Evolutionary conservation across 306 rosid species (phyloP).

Genomic region (Astragalus membranaceus): DNA sequence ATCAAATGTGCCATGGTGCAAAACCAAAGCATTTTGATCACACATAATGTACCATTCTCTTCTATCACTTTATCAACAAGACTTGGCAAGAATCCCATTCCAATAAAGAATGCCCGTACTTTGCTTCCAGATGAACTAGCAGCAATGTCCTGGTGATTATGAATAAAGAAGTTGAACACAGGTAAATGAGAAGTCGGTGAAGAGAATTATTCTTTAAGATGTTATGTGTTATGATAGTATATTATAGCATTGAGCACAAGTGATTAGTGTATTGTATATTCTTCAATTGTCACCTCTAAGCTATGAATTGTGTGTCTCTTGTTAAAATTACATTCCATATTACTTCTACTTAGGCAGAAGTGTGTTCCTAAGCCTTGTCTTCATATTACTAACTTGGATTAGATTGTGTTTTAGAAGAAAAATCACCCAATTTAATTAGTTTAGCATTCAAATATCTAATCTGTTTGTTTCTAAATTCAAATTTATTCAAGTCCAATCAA

Average conservation of each 20-base stretch:
- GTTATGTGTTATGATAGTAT: background rate
- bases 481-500: background rate
- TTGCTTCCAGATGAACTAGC: constrained; percentile 82
- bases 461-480: background rate
- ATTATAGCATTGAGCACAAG: background rate
- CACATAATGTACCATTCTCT: constrained; percentile 64
- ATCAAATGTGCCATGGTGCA: constrained; percentile 6
- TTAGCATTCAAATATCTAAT: background rate
- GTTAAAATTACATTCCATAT: background rate
- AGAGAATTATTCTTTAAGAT: background rate
- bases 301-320: background rate
- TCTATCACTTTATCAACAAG: constrained; percentile 72
- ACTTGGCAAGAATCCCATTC: constrained; percentile 79
- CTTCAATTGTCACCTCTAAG: background rate
- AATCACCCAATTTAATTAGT: background rate
- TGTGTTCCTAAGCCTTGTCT: background rate
- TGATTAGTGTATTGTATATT: background rate
- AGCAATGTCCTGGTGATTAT: constrained; percentile 40
- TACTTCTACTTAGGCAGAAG: background rate
- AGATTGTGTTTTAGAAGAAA: background rate
- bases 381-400: background rate
- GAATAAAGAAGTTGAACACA: constrained; percentile 6
- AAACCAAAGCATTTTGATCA: constrained; percentile 3
- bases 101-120: constrained; percentile 52
- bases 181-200: background rate